A percentile compares a stretch with the other conserved stretches of the same genome.
phyloP scores from a whole-genome alignment of 2,329 filamentous ascomycete genomes.

The Fusarium buharicum region DNA sequence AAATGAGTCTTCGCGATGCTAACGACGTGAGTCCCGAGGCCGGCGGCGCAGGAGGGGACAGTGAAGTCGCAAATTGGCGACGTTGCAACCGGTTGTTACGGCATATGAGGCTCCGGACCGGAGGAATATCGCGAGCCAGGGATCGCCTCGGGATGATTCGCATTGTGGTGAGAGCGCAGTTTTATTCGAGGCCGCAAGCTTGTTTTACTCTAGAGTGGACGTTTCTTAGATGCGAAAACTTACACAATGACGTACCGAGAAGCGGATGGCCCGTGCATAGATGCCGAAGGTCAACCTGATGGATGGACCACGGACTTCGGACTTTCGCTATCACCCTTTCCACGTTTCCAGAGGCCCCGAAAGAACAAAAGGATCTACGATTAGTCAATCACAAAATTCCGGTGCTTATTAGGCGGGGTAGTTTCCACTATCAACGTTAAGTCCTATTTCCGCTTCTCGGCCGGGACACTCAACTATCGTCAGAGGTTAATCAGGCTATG shows the following conservation, averaged over 20 bases:
- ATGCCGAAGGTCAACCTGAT: not conserved
- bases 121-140: constrained; percentile 28
- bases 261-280: constrained; percentile 32
- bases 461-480: not conserved
- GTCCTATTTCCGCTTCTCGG: constrained; percentile 13
- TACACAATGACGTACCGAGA: constrained; percentile 39
- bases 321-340: constrained; percentile 14
- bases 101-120: constrained; percentile 42
- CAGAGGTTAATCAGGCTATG: not conserved
- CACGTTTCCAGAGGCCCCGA: constrained; percentile 7
- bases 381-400: constrained; percentile 1
- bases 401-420: constrained; percentile 14
- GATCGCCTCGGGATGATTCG: constrained; percentile 41
- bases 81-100: constrained; percentile 49
- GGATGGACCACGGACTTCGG: constrained; percentile 27
- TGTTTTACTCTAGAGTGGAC: constrained; percentile 18
- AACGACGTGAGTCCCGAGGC: constrained; percentile 65
- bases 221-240: constrained; percentile 33
- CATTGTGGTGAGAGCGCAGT: constrained; percentile 34
- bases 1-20: constrained; percentile 80
- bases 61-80: constrained; percentile 47
- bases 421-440: not conserved
- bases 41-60: constrained; percentile 55
- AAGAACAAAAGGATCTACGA: constrained; percentile 12
- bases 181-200: constrained; percentile 11